These are phyloP conservation scores for Tephrocybe rancida DNA, from an alignment of 768 basidiomycete genomes.

Conservation along the genomic window DNA sequence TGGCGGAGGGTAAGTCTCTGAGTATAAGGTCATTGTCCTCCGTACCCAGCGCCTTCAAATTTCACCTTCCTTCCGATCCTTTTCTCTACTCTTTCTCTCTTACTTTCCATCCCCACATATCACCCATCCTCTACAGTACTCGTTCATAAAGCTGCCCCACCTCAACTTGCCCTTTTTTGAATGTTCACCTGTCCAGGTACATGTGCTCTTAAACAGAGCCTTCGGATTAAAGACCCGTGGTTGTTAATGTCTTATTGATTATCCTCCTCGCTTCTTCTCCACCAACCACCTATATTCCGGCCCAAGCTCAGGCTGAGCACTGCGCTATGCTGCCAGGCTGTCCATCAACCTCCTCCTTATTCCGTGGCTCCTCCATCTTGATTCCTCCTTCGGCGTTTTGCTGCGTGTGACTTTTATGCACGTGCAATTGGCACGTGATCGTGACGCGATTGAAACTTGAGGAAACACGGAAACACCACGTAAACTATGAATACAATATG, in stretches of 20 bases:
- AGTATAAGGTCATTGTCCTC: conserved; percentile 26
- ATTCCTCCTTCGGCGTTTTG: conserved; percentile 13
- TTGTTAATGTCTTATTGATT: conserved; percentile 6
- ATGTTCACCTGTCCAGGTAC: conserved; percentile 11
- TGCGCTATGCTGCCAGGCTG: conserved; percentile 2
- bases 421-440: conserved; percentile 26
- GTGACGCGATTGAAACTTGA: conserved; percentile 17
- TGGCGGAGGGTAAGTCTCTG: conserved; percentile 56
- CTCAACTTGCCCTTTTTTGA: conserved; percentile 11
- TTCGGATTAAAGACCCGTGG: conserved; percentile 9
- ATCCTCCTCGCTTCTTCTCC: background rate
- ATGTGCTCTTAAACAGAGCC: conserved; percentile 15
- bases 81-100: conserved; percentile 20
- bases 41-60: conserved; percentile 15
- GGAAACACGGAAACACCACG: background rate
- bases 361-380: conserved; percentile 12
- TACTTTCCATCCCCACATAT: background rate
- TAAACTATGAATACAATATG: background rate
- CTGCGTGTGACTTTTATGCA: conserved; percentile 23
- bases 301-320: background rate
- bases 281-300: background rate
- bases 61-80: conserved; percentile 6
- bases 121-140: background rate
- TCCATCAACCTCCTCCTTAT: conserved; percentile 17
- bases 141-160: background rate